Base-by-base conservation (phyloP, 2,329 filamentous ascomycete genomes). In the Penicillium hesseltinei region DNA sequence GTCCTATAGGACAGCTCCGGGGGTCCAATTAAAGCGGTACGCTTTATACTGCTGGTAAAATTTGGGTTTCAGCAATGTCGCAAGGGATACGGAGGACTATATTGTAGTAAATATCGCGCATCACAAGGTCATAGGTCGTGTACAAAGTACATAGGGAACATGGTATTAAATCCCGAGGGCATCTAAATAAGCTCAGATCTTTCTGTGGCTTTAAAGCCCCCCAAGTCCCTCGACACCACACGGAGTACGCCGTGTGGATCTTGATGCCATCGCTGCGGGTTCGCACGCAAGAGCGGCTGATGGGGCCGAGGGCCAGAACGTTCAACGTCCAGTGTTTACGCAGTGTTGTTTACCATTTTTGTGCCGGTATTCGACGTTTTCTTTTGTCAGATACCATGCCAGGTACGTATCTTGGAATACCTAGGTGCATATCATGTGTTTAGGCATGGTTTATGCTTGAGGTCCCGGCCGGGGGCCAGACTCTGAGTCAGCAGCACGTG, bases 251-350 rank as follows among this genome's bases (percentile, higher is more conserved):
- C 21, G 45, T 21, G 48, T 47, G 54, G 42, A 56, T 7, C 33
- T 49, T 54, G 57, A 54, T 51, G 55, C 55, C 46, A 60, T 60
- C 36, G 23, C 23, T 35, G 55, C 11, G 58, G 49, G 23, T 58
- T 54, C 27, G 58, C 58, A 60, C 55, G 58, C 55, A 60, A 60
- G 49, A 52, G 33, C 23, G 35, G 42, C 50, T 27, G 29, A 6
- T 36, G 23, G 31, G 5, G 33, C 33, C 35, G 6, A 25, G 7
- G 45, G 21, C 46, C 5, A 40, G 51, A 40, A 31, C 25, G 3
- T 25, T 25, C 5, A 25, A 27, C 7, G 19, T 29, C 25, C 21
- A 21, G 15, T 21, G 19, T 21, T 21, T 21, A 21, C 19, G 19
- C 19, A 21, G 19, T 15, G 6, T 40, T 23, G 8, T 43, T 29